phyloP scores from a whole-genome alignment of 306 rosid species.

The Medicago arabica region DNA sequence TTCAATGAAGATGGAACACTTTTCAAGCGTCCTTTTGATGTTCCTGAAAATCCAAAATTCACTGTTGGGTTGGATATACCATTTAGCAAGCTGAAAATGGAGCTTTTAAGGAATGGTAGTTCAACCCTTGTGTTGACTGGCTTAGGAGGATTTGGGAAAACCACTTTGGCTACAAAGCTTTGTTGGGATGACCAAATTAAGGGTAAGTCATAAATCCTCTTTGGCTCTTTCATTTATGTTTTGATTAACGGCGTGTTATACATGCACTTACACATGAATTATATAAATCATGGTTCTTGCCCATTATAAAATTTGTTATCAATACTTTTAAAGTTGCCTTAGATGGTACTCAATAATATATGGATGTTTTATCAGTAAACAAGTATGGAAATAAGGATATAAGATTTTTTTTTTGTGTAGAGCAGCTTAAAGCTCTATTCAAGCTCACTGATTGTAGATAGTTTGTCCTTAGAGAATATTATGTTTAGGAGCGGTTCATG shows the following conservation, averaged over 20 bases:
- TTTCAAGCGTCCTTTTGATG: constrained; percentile 8
- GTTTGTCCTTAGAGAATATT: not conserved
- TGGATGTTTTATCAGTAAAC: not conserved
- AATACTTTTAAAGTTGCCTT: no score
- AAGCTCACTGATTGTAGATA: not conserved
- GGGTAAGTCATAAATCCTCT: constrained; percentile 35
- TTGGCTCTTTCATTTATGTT: not conserved
- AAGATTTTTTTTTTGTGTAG: not conserved
- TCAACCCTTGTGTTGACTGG: constrained; percentile 52
- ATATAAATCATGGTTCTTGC: no score
- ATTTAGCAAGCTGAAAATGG: constrained; percentile 46
- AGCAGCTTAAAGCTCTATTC: not conserved
- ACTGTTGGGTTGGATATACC: constrained; percentile 50
- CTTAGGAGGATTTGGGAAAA: constrained; percentile 62
- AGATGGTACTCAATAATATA: no score
- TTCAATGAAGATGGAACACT: not conserved
- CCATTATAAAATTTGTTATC: no score
- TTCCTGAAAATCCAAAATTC: constrained; percentile 44
- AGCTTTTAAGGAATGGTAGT: constrained; percentile 41
- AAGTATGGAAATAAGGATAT: not conserved
- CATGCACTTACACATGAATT: not conserved
- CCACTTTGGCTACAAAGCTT: constrained; percentile 57
- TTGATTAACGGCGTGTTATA: not conserved
- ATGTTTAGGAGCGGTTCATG: not conserved
- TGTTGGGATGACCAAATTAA: constrained; percentile 50